Evolutionary conservation across 2,329 filamentous ascomycete genomes (phyloP).

Genomic region (Colletotrichum sp.): DNA sequence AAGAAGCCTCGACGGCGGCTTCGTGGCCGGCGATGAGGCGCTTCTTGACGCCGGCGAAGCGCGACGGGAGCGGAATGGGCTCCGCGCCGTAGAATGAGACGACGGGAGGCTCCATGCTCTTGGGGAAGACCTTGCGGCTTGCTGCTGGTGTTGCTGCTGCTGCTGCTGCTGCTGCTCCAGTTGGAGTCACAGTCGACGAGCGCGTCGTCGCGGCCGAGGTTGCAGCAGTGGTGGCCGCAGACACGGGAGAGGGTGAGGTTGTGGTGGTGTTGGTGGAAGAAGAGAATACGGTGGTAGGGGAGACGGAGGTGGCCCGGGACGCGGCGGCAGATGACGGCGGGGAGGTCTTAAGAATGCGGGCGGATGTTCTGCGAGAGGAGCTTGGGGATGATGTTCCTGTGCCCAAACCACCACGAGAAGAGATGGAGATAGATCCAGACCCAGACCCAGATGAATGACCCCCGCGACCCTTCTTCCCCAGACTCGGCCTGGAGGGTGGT

Average conservation of each 20-base stretch:
- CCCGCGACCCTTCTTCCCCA: conserved; percentile 20
- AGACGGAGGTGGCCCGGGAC: conserved; percentile 15
- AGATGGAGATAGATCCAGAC: not conserved
- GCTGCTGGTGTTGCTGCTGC: not conserved
- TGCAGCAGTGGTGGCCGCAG: not conserved
- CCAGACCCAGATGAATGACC: not conserved
- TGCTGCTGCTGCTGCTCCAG: not conserved
- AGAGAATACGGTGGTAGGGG: not conserved
- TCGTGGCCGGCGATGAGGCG: conserved; percentile 42
- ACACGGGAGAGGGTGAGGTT: not conserved
- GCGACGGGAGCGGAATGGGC: conserved; percentile 39
- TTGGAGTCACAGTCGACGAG: conserved; percentile 2
- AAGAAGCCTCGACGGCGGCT: conserved; percentile 39
- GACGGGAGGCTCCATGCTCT: conserved; percentile 39
- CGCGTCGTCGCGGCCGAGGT: conserved; percentile 1
- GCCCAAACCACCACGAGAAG: not conserved
- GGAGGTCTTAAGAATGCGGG: conserved; percentile 21
- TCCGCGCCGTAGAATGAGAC: conserved; percentile 63
- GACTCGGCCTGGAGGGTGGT: not conserved
- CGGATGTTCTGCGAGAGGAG: conserved; percentile 8
- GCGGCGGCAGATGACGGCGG: conserved; percentile 12
- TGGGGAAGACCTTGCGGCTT: conserved; percentile 20
- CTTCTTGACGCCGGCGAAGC: conserved; percentile 46
- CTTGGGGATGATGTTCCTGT: not conserved
- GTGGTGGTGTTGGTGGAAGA: not conserved